Evolutionary conservation across 2,329 filamentous ascomycete genomes (phyloP), one percentile per base, ranked within the genome.

Genomic region (Zymoseptoria pseudotritici): DNA sequence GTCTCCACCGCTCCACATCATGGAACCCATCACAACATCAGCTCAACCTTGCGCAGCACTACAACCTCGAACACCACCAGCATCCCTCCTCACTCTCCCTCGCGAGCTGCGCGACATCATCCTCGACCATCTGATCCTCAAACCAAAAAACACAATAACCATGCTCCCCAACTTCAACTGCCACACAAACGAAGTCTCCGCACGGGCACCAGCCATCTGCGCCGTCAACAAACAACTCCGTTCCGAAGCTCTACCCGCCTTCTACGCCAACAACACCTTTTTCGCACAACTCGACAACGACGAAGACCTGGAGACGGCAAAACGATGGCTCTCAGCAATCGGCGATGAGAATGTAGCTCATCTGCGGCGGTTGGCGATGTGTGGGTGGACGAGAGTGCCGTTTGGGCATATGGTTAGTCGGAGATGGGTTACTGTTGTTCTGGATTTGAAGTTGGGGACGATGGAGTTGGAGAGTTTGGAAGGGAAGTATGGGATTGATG

Each of bases 191-290:
- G 61, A 65, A 36, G 57, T 65, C 21, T 61, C 58, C 29, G 65
- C 66, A 51, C 58, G 42, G 10, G 63, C 66, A 49, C 67, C 68
- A 8, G 19, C 64, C 6, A 58, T 69, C 19, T 62, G 63, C 49
- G 24, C 55, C 11, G 64, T 67, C 17, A 65, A 61, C 54, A 59
- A 56, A 2, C 68, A 69, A 50, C 24, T 69, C 9, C 62, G 68
- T 7, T 36, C 50, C 10, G 68, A 69, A 51, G 57, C 61, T 13
- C 59, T 70, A 9, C 58, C 65, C 2, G 54, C 55, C 0, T 69
- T 69, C 64, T 70, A 69, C 59, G 57, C 63, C 11, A 58, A 19
- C 50, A 70, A 69, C 57, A 57, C 59, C 1, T 70, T 70, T 56
- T 59, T 62, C n/a, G 66, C 62, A 9, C 65, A 68, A 42, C 55